Conservation (phyloP, 2,329 filamentous ascomycete genomes). For the Magnaporthiopsis rhizophila region DNA sequence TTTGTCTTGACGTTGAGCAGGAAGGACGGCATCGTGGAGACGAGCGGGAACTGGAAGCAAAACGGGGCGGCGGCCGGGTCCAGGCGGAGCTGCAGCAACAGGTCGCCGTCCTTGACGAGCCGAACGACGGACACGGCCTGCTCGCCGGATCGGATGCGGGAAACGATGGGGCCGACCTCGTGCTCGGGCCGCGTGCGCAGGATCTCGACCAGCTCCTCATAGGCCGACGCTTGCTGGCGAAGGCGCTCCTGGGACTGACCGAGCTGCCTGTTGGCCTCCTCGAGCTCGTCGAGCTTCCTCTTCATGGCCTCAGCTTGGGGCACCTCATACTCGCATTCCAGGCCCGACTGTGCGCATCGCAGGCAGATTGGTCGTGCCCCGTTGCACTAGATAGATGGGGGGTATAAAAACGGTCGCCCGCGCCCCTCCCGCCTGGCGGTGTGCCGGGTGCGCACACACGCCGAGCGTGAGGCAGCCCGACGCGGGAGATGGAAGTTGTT, state of each 20-base stretch:
- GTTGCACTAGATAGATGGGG: neutral
- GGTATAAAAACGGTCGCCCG: no score
- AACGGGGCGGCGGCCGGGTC: constrained; percentile 25
- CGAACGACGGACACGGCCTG: constrained; percentile 17
- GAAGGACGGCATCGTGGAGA: constrained; percentile 21
- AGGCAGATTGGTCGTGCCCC: neutral
- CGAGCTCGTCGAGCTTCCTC: neutral
- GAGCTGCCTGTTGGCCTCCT: neutral
- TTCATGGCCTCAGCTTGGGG: neutral
- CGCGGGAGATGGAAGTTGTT: no score
- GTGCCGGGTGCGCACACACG: no score
- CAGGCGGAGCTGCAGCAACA: constrained; percentile 29
- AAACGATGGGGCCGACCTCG: neutral
- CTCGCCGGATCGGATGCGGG: neutral
- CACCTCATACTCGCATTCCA: neutral
- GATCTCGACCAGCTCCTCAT: neutral
- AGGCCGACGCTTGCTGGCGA: neutral
- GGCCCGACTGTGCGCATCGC: neutral
- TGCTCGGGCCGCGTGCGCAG: constrained; percentile 1
- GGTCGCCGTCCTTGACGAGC: constrained; percentile 26
- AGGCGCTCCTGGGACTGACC: no score
- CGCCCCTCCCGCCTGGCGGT: no score
- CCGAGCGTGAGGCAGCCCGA: no score
- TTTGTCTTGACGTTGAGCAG: constrained; percentile 18
- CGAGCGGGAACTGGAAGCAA: constrained; percentile 32